A percentile compares a stretch with the other conserved stretches of the same genome.
These are phyloP conservation scores for Fusarium sp. DNA, from an alignment of 2,329 filamentous ascomycete genomes.

Conservation along the genomic window DNA sequence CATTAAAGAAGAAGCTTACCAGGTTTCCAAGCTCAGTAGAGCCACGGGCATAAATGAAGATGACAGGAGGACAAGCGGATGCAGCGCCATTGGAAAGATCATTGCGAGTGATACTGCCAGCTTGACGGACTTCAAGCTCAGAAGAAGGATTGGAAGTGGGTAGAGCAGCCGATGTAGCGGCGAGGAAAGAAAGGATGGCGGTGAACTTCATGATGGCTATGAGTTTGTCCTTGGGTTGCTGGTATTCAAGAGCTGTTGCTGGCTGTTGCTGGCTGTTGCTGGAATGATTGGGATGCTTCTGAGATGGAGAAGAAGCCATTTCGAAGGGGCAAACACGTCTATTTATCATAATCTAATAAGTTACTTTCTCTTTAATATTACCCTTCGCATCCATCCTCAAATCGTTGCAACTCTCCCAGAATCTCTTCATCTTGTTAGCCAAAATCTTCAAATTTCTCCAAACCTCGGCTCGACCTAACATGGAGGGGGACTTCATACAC, in stretches of 20 bases:
- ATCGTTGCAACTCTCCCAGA: fast-evolving
- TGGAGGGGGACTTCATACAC: constrained; percentile 16
- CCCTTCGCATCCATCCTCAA: fast-evolving
- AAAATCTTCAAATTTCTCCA: background rate
- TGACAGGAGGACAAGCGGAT: constrained; percentile 51
- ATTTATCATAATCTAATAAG: constrained; percentile 5
- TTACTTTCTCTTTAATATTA: fast-evolving
- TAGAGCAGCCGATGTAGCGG: constrained; percentile 16
- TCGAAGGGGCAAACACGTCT: background rate
- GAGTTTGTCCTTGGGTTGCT: background rate
- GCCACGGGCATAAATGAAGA: constrained; percentile 56
- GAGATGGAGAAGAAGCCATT: background rate
- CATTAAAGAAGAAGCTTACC: constrained; percentile 32
- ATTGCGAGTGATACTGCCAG: constrained; percentile 34
- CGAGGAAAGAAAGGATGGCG: constrained; percentile 22
- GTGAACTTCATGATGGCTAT: constrained; percentile 33
- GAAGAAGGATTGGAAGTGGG: constrained; percentile 3
- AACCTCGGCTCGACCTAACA: constrained; percentile 4
- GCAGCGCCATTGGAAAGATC: constrained; percentile 48
- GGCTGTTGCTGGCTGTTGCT: background rate
- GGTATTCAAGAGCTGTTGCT: background rate
- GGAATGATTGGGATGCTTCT: constrained; percentile 1
- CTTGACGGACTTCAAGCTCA: constrained; percentile 32
- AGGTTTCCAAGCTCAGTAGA: constrained; percentile 56
- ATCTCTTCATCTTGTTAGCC: background rate